phyloP scores from a whole-genome alignment of 306 rosid species.

The Malus sieversii region DNA sequence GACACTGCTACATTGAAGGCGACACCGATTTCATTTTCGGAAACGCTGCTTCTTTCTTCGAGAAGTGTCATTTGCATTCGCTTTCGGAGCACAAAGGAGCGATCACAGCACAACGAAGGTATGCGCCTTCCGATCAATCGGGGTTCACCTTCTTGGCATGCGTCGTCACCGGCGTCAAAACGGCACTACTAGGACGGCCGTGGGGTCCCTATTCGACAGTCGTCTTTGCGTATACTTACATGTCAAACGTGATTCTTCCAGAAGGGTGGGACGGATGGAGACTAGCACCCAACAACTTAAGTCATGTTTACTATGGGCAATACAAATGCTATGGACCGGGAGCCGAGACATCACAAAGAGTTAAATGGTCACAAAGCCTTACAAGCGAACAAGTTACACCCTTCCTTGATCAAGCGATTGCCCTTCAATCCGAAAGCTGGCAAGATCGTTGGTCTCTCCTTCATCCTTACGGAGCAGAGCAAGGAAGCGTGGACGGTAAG shows the following conservation, averaged over 20 bases:
- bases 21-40: too few relatives aligned
- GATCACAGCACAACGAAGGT: not conserved
- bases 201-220: not conserved
- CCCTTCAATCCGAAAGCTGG: not conserved
- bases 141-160: not conserved
- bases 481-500: too few relatives aligned
- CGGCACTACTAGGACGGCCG: not conserved
- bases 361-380: not conserved
- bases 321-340: too few relatives aligned
- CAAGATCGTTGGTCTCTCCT: too few relatives aligned
- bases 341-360: too few relatives aligned
- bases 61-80: not conserved
- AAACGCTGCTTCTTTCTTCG: too few relatives aligned
- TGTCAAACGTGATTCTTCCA: not conserved
- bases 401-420: not conserved
- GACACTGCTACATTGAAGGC: too few relatives aligned
- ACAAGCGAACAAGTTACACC: not conserved
- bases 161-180: not conserved
- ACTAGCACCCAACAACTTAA: too few relatives aligned
- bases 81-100: not conserved
- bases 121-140: not conserved
- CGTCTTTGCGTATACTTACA: not conserved
- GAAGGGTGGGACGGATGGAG: not conserved
- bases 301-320: not conserved
- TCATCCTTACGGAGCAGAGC: not conserved